Evolutionary conservation across 208 protist species (phyloP).

Genomic region (Angomonas deanei): DNA sequence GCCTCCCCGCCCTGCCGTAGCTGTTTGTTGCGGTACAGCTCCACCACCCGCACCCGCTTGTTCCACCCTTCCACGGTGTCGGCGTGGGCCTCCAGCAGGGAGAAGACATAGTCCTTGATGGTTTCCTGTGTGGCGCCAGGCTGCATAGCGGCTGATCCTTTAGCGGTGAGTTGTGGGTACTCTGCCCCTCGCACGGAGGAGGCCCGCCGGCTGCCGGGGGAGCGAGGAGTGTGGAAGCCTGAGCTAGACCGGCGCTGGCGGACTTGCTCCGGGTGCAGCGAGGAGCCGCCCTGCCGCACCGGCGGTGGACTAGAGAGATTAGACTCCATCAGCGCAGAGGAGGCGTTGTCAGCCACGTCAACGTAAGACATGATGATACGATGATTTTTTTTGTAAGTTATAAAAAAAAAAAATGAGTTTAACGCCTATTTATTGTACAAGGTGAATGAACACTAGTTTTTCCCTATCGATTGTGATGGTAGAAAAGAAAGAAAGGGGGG

Average conservation of each 20-base stretch:
- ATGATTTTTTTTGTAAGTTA: no score
- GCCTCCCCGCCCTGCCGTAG: background rate
- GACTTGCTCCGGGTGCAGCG: background rate
- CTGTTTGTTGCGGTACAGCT: constrained; percentile 2
- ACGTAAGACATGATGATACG: no score
- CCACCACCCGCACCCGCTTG: background rate
- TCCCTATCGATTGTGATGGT: no score
- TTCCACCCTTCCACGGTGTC: background rate
- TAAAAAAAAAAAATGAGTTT: no score
- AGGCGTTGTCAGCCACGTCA: no score
- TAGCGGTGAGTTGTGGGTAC: background rate
- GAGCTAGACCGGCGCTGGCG: background rate
- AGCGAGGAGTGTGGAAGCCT: background rate
- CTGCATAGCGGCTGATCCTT: background rate
- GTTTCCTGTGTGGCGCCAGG: constrained; percentile 3
- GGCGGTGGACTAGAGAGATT: background rate
- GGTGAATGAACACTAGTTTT: no score
- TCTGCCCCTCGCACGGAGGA: background rate
- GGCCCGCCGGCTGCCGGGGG: background rate
- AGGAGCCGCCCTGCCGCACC: background rate
- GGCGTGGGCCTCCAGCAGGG: background rate
- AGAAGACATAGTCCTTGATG: constrained; percentile 5
- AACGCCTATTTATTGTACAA: no score
- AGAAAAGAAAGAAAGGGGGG: background rate
- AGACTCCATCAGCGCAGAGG: background rate